A percentile compares a stretch with the other conserved stretches of the same genome.
These are phyloP conservation scores for Alternaria triticimaculans DNA, from an alignment of 2,329 filamentous ascomycete species.

Conservation along the genomic window DNA sequence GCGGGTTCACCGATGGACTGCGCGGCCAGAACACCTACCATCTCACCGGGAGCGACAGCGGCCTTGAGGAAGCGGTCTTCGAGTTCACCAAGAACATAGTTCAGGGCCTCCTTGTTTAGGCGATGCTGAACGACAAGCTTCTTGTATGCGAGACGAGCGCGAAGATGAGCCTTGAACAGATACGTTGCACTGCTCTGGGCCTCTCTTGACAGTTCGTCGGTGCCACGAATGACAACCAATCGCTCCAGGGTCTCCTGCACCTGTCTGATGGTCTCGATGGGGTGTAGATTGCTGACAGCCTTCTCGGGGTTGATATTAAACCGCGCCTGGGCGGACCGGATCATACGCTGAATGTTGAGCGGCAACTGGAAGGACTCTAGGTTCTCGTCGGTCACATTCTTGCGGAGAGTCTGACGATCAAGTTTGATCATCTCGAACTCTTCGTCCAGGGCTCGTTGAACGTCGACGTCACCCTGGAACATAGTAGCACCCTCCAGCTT, in stretches of 20 bases:
- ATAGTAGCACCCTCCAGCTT: constrained; percentile 86
- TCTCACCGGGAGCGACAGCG: constrained; percentile 90
- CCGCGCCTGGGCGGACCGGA: constrained; percentile 86
- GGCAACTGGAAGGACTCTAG: constrained; percentile 90
- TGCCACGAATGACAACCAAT: constrained; percentile 84
- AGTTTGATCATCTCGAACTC: constrained; percentile 81
- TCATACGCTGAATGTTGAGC: constrained; percentile 88
- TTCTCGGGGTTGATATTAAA: constrained; percentile 84
- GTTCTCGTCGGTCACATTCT: constrained; percentile 70
- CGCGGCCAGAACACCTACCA: constrained; percentile 96
- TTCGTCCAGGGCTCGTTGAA: constrained; percentile 84
- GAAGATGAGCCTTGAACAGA: constrained; percentile 89
- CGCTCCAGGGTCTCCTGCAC: constrained; percentile 77
- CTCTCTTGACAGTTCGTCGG: constrained; percentile 81
- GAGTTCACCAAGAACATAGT: constrained; percentile 89
- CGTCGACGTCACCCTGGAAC: constrained; percentile 83
- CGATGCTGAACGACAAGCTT: constrained; percentile 85
- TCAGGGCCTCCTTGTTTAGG: constrained; percentile 88
- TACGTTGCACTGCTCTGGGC: constrained; percentile 88
- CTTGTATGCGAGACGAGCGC: constrained; percentile 91
- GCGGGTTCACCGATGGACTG: constrained; percentile 99
- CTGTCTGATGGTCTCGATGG: constrained; percentile 82
- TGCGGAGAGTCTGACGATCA: constrained; percentile 78
- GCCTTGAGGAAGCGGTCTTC: constrained; percentile 87
- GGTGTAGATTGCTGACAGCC: constrained; percentile 86